These are phyloP conservation scores for Rhynchospora breviuscula DNA, from an alignment of 176 grass and related monocot species.

Conservation along the genomic window DNA sequence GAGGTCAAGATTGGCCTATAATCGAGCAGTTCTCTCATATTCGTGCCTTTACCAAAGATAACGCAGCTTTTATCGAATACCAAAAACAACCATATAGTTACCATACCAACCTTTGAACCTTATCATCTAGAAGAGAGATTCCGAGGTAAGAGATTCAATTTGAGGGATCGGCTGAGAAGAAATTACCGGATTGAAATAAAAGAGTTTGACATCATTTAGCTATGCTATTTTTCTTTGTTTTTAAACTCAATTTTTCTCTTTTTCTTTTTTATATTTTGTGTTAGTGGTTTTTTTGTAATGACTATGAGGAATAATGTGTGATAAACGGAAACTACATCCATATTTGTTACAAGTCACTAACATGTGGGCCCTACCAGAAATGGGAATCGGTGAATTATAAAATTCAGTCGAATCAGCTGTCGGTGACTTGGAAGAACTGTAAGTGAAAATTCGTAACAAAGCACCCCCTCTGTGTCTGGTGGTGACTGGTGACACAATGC, in stretches of 20 bases:
- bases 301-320: too few species aligned
- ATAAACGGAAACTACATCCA: background rate
- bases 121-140: background rate
- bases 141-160: background rate
- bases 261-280: background rate
- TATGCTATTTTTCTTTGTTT: background rate
- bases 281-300: background rate
- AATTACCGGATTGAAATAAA: background rate
- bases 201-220: background rate
- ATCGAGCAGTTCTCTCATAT: conserved; percentile 2
- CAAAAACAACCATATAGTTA: background rate
- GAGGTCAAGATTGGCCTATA: conserved; percentile 18
- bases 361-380: background rate
- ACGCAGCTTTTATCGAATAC: background rate
- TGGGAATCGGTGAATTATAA: background rate
- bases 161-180: background rate
- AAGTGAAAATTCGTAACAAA: background rate
- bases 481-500: background rate
- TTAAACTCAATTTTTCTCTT: background rate
- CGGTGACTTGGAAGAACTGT: background rate
- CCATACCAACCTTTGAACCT: background rate
- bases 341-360: background rate
- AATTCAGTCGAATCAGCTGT: background rate
- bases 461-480: background rate
- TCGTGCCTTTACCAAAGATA: conserved; percentile 12